A percentile compares a stretch with the other conserved stretches of the same genome.
Conservation (phyloP, 2,329 filamentous ascomycete species). For the Talaromyces albobiverticillius region DNA sequence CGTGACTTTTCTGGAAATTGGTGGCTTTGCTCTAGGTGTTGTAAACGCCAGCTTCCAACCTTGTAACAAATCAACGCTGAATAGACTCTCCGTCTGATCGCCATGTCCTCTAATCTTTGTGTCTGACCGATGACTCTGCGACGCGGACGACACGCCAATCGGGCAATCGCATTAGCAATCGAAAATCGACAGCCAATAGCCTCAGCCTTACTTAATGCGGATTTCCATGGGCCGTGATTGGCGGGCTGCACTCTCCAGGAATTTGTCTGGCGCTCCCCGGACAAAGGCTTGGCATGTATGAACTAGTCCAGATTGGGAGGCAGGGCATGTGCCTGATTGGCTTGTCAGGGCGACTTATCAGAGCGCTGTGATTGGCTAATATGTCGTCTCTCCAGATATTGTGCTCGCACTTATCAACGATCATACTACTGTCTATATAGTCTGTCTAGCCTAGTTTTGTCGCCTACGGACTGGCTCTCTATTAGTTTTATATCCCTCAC, state of each 20-base stretch:
- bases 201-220: background rate
- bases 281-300: background rate
- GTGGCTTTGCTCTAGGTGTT: no score
- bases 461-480: no score
- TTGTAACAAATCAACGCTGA: no score
- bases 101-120: no score
- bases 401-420: background rate
- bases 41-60: no score
- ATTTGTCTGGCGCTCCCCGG: constrained; percentile 9
- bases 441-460: background rate
- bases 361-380: constrained; percentile 12
- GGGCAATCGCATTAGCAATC: constrained; percentile 9
- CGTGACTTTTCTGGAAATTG: no score
- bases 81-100: no score
- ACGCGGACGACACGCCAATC: no score
- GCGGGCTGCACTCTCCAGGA: constrained; percentile 3
- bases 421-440: background rate
- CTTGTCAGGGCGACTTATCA: background rate
- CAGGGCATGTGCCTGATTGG: constrained; percentile 7
- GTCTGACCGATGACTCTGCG: no score
- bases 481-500: no score
- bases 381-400: background rate
- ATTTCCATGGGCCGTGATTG: background rate
- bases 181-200: background rate
- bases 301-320: constrained; percentile 6